Evolutionary conservation across 768 basidiomycete species (phyloP).

Genomic region (Rhodotorula diobovata): DNA sequence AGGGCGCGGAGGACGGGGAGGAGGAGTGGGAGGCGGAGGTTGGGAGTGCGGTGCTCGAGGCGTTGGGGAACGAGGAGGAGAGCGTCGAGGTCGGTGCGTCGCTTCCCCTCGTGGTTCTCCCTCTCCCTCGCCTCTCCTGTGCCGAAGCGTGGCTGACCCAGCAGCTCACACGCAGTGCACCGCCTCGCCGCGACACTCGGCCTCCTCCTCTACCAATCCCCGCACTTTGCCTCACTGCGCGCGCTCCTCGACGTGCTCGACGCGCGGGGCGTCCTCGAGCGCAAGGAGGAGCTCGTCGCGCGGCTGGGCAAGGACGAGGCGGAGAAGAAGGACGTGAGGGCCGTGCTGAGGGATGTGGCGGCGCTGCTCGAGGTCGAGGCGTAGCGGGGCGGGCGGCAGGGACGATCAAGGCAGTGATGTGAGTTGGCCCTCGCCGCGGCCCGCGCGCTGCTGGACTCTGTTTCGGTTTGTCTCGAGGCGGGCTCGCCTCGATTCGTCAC

Average conservation of each 20-base stretch:
- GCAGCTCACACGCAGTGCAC: conserved; percentile 57
- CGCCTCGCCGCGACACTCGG: conserved; percentile 74
- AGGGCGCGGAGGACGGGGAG: conserved; percentile 51
- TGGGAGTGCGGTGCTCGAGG: conserved; percentile 74
- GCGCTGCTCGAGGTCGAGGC: no score
- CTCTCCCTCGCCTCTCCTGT: neutral
- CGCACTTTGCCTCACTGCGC: conserved; percentile 57
- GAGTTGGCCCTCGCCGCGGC: no score
- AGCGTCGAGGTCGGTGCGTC: conserved; percentile 76
- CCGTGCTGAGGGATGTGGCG: conserved; percentile 64
- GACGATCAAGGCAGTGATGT: neutral
- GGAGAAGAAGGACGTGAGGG: conserved; percentile 44
- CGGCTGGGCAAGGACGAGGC: neutral
- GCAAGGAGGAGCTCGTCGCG: conserved; percentile 51
- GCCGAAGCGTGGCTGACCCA: neutral
- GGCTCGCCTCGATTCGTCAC: no score
- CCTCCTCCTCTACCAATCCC: conserved; percentile 69
- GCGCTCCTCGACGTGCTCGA: conserved; percentile 69
- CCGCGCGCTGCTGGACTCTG: no score
- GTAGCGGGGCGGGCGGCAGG: no score
- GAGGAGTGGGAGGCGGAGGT: conserved; percentile 85
- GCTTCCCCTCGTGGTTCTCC: conserved; percentile 1
- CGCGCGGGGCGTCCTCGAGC: conserved; percentile 48
- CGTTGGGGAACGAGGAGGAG: conserved; percentile 62
- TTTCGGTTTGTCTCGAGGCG: no score